Evolutionary conservation across 352 stramenopile species (phyloP).

Genomic region (Blastocystis sp.): DNA sequence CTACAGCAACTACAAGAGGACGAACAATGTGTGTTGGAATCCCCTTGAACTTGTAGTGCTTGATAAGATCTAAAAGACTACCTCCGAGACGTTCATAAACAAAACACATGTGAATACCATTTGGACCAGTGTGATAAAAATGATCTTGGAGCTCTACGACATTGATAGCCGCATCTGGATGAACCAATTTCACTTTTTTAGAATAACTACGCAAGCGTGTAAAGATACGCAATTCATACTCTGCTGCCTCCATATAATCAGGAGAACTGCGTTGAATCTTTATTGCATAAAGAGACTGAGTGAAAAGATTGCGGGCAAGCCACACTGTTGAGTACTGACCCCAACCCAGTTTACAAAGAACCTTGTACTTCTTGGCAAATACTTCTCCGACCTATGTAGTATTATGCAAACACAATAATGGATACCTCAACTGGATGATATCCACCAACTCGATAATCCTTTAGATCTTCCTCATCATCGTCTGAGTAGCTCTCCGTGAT

Average conservation of each 20-base stretch:
- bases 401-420: conserved; percentile 69
- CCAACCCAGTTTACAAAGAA: conserved; percentile 98
- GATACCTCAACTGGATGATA: conserved; percentile 91
- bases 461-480: conserved; percentile 88
- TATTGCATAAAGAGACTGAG: conserved; percentile 68
- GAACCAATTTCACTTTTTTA: neutral
- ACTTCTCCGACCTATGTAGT: conserved; percentile 78
- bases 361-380: conserved; percentile 86
- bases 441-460: conserved; percentile 91
- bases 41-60: conserved; percentile 96
- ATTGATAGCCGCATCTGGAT: neutral
- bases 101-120: conserved; percentile 85
- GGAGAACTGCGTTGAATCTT: conserved; percentile 69
- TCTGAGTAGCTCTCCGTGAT: conserved; percentile 67
- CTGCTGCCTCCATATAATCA: neutral
- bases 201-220: neutral
- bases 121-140: neutral
- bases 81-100: conserved; percentile 98
- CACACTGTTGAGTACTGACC: conserved; percentile 99
- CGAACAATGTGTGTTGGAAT: conserved; percentile 88
- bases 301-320: conserved; percentile 87
- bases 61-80: conserved; percentile 96
- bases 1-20: conserved; percentile 80
- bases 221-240: neutral
- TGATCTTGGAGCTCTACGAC: neutral